Evolutionary conservation across 805 yeast genomes (phyloP), one percentile per base, ranked within the genome.

Genomic region (Maudiozyma turicensis): DNA sequence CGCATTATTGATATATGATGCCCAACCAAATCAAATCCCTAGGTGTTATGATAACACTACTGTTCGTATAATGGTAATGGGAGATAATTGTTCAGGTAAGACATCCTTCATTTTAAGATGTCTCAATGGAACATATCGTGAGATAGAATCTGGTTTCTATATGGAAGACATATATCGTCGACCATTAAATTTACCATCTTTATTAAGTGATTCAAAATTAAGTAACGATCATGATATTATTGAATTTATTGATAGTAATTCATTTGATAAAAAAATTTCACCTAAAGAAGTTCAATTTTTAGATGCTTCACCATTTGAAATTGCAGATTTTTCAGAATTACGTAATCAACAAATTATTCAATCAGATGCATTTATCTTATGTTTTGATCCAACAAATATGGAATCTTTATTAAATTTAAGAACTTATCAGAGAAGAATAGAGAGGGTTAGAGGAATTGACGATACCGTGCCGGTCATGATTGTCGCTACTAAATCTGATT

Each of bases 351-450:
- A 63, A 48, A 52, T 62, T 6, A 45, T 48, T 8, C 68, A 65
- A 49, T 53, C 65, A 2, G 68, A 65, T 52, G 63, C 60, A 14
- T 62, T 64, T 41, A 43, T 63, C 8, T 30, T 63, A 33, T 63
- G 65, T 46, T 59, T 54, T 46, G 64, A 60, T 46, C 48, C 58
- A 3, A 55, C 59, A 1, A 50, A 54, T 46, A 39, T 43, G 2
- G 57, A 54, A 20, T 54, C 66, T 1, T 53, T 64, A 26, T 52
- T 50, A 3, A 49, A 55, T 41, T 35, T 64, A 44, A 50, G 47
- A 44, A 48, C 52, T 8, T 56, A 56, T 40, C 52, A 52, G 11
- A 44, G 56, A 13, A 54, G 52, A 35, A 58, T 63, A 26, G 54
- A 58, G 37, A 50, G 54, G 10, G 50, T 56, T 13, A 54, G 58